A percentile compares a stretch with the other conserved stretches of the same genome.
Conservation (phyloP, 768 basidiomycete genomes). For the Trametes cubensis region DNA sequence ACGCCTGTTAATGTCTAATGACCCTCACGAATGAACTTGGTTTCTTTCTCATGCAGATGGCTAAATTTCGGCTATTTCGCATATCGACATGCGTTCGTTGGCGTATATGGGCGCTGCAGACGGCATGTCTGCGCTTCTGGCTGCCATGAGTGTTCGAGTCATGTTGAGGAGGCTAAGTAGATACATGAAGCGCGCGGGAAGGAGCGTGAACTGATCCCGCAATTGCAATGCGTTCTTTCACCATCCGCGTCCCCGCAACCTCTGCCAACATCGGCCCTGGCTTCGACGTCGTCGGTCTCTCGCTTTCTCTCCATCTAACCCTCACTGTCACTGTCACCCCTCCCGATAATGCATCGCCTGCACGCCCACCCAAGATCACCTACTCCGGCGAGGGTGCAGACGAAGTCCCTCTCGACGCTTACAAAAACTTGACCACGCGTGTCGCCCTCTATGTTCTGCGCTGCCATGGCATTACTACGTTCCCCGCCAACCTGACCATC, state of each 20-base stretch:
- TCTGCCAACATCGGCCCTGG: slow-evolving; percentile 99
- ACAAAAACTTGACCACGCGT: slow-evolving; percentile 96
- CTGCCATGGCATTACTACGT: slow-evolving; percentile 72
- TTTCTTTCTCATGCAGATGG: too few relatives aligned
- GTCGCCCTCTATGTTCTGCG: slow-evolving; percentile 98
- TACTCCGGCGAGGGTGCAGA: slow-evolving; percentile 88
- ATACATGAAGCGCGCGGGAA: background rate
- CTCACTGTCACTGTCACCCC: slow-evolving; percentile 61
- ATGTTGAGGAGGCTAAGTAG: background rate
- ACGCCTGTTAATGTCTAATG: slow-evolving; percentile 21
- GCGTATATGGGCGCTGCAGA: background rate
- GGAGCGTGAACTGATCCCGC: slow-evolving; percentile 2
- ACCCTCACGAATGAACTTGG: slow-evolving; percentile 15
- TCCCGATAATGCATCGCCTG: slow-evolving; percentile 36
- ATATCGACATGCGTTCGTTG: background rate
- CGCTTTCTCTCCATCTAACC: slow-evolving; percentile 83
- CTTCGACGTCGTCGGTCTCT: slow-evolving; percentile 99
- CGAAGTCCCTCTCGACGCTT: slow-evolving; percentile 91
- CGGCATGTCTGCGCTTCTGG: background rate
- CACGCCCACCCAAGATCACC: slow-evolving; percentile 60
- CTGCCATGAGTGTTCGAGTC: background rate
- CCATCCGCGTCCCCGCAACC: slow-evolving; percentile 91
- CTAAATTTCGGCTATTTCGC: background rate
- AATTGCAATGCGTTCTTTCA: slow-evolving; percentile 43
- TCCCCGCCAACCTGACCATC: slow-evolving; percentile 77